Evolutionary conservation across 257 asterid species (phyloP).

Genomic region (Lantana camara): DNA sequence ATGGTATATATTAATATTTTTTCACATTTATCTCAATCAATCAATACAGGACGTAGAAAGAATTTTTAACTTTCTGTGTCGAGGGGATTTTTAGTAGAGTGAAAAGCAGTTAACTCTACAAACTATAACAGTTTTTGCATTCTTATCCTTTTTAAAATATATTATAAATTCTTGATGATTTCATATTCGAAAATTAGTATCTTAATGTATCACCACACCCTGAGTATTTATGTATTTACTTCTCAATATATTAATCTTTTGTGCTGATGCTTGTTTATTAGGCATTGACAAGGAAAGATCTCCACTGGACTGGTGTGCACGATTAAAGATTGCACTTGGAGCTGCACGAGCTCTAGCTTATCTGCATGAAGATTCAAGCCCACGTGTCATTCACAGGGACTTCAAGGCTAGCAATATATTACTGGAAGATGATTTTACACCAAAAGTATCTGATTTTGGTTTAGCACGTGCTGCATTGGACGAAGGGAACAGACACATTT

Average conservation of each 20-base stretch:
- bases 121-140: too few relatives aligned
- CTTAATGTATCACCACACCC: too few relatives aligned
- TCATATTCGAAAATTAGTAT: too few relatives aligned
- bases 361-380: conserved; percentile 96
- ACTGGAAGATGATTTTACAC: conserved; percentile 77
- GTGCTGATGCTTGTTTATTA: conserved; percentile 31
- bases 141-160: too few relatives aligned
- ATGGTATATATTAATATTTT: conserved; percentile 48
- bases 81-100: too few relatives aligned
- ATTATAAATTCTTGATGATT: too few relatives aligned
- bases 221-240: too few relatives aligned
- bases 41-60: not conserved
- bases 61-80: too few relatives aligned
- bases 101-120: too few relatives aligned
- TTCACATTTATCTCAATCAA: not conserved
- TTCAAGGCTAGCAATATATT: conserved; percentile 95
- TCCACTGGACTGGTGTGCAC: conserved; percentile 87
- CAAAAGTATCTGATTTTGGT: conserved; percentile 95
- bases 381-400: conserved; percentile 93
- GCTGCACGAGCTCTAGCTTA: conserved; percentile 95
- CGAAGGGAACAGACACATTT: conserved; percentile 75
- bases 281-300: conserved; percentile 73
- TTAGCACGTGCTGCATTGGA: conserved; percentile 85
- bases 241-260: not conserved
- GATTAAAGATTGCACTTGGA: conserved; percentile 92